Evolutionary conservation across 164 flowering plant species (phyloP).

Genomic region (grape (Vitis vinifera)): DNA sequence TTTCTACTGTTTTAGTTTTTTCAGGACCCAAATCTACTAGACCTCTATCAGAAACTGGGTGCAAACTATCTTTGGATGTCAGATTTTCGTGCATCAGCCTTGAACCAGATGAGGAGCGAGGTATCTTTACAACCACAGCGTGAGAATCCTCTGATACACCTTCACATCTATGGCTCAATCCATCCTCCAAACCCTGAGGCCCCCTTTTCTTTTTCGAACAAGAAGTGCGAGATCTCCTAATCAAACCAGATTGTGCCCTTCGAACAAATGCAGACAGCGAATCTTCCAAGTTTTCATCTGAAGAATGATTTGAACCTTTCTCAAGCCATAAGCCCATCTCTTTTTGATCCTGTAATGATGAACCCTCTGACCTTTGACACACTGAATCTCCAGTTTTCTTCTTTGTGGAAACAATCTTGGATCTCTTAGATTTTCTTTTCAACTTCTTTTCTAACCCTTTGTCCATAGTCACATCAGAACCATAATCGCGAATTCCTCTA

Average conservation of each 20-base stretch:
- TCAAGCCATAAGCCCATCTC: conserved; percentile 14
- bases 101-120: conserved; percentile 13
- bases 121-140: conserved; percentile 2
- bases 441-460: conserved; percentile 13
- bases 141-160: conserved; percentile 19
- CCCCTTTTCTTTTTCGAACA: conserved; percentile 19
- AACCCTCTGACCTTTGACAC: conserved; percentile 1
- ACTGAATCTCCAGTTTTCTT: conserved; percentile 11
- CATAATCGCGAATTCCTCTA: conserved; percentile 21
- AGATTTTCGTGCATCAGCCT: conserved; percentile 4
- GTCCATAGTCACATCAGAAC: conserved; percentile 16
- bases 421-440: conserved; percentile 27
- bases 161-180: conserved; percentile 15
- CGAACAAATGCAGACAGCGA: conserved; percentile 41
- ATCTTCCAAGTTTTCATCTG: conserved; percentile 35
- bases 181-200: conserved; percentile 22
- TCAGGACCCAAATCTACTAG: conserved; percentile 6
- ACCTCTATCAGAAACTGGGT: conserved; percentile 5
- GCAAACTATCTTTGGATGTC: conserved; percentile 13
- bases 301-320: conserved; percentile 14
- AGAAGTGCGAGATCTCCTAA: conserved; percentile 29
- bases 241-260: conserved; percentile 41
- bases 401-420: conserved; percentile 13
- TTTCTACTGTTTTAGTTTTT: conserved; percentile 11
- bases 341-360: conserved; percentile 17